Conservation (phyloP, 352 stramenopile genomes). For the Thalassiosira gravida region DNA sequence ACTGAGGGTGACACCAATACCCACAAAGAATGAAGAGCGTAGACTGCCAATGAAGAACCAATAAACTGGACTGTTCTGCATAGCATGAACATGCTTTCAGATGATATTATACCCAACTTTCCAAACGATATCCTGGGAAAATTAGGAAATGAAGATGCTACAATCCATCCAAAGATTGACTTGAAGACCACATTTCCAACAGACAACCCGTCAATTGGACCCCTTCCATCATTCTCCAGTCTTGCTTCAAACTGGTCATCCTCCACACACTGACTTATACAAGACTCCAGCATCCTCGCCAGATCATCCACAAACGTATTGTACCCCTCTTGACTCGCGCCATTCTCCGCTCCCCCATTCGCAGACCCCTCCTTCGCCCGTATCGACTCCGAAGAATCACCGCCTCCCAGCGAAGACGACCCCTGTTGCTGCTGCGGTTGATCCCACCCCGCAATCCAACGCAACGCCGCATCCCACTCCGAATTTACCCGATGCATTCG, state of each 20-base stretch:
- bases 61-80: conserved; percentile 22
- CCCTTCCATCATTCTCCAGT: conserved; percentile 10
- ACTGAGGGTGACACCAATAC: conserved; percentile 22
- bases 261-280: conserved; percentile 43
- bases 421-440: conserved; percentile 19
- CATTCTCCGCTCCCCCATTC: conserved; percentile 13
- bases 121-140: no score
- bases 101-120: no score
- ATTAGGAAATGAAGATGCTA: conserved; percentile 22
- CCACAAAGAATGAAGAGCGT: conserved; percentile 29
- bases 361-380: conserved; percentile 7
- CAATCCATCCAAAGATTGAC: conserved; percentile 39
- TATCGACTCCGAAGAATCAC: conserved; percentile 5
- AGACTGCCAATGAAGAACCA: conserved; percentile 35
- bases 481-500: conserved; percentile 55
- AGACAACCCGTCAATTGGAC: conserved; percentile 6
- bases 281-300: conserved; percentile 38
- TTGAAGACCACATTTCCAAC: conserved; percentile 19
- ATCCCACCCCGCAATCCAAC: conserved; percentile 63
- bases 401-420: neutral
- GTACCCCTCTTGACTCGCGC: conserved; percentile 28
- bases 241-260: conserved; percentile 44
- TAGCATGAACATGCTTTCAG: no score
- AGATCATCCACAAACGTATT: conserved; percentile 58
- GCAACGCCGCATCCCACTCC: conserved; percentile 56